Base-by-base conservation (phyloP, 805 yeast species). In the Kodamaea neixiangensis region DNA sequence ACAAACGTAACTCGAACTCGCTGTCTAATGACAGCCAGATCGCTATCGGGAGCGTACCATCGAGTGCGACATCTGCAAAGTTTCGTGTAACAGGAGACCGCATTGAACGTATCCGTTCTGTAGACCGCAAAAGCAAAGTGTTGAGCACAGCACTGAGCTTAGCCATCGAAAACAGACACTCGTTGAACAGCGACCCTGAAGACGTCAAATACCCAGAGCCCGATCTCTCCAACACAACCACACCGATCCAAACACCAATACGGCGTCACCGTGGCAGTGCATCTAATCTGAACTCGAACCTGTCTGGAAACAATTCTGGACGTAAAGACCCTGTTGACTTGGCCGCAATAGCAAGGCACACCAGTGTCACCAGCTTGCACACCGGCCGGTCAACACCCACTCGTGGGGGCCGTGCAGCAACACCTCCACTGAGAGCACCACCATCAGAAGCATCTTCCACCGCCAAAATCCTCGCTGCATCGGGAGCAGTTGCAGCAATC, bases 121-220 rank as follows among this genome's bases (percentile, higher is more conserved):
- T 42, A 10, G 54, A 54, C 29, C 22, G 47, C 7, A 48, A 58
- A 42, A 39, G 46, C 13, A 55, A 56, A 18, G 61, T 59, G 20
- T 41, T 58, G 14, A 57, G 63, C 25, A 53, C 60, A 5, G 54
- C 60, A 7, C 58, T 61, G 14, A 57, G 58, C 47, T 48, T 53
- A 19, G 63, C 60, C 17, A 19, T 46, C 33, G 59, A 57, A 35
- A 58, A 57, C 37, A 15, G 57, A 13, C 51, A 58, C 10, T 51
- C 51, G 11, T 15, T 25, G 10, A 48, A 49, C 15, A 52, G 59
- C 21, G 60, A 59, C 22, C 45, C 49, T 7, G 57, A 50, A 20
- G 59, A 50, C 2, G 51, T 45, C 25, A 61, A 52, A 47, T 63
- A 62, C 49, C 68, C 67, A 3, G 65, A 60, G 9, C 66, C 67